Base-by-base conservation (phyloP, 2,329 filamentous ascomycete genomes). In the Colletotrichum gloeosporioides region DNA sequence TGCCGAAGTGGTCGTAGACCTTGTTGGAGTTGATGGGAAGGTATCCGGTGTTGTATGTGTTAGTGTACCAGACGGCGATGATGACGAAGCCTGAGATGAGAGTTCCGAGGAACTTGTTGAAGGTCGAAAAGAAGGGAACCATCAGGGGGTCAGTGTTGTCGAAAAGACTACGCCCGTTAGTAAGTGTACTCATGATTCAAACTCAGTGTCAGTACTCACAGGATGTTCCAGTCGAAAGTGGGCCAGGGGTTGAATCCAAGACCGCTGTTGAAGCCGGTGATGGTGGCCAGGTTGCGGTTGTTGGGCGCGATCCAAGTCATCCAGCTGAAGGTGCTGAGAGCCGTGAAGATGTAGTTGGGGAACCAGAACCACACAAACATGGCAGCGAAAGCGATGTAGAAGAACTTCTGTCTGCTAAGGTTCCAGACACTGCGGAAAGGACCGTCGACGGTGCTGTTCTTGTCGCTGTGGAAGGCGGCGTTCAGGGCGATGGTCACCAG, bases 31-130 rank as follows among this genome's bases (percentile, higher is more conserved):
- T 89, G 83, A 90, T 88, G 34, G 87, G 87, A 31, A 90, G 82
- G 78, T 91, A 92, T 68, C 88, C 86, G 13, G 88, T 89, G 81
- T 90, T 89, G 84, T 89, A 93, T 3, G 89, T 83, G 70, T 91
- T 91, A 61, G 85, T 88, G 81, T 90, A 94, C 84, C 92, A 93
- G 10, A 94, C 80, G 31, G 84, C 90, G 4, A 90, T 82, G 16
- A 91, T 85, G 16, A 93, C 84, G 84, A 90, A 89, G 79, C 89
- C 88, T 59, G 88, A 90, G 39, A 90, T 77, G 15, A 92, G 86
- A 66, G 90, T 87, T 34, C 92, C 92, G 61, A 92, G 83, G 77
- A 93, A 86, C 27, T 89, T 90, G 82, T 94, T 94, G 71, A 91
- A 86, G 59, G 92, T 93, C 32, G 90, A 90, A 83, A 92, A 90